Evolutionary conservation across 768 basidiomycete species (phyloP).

Genomic region (Mycena olivaceomarginata): DNA sequence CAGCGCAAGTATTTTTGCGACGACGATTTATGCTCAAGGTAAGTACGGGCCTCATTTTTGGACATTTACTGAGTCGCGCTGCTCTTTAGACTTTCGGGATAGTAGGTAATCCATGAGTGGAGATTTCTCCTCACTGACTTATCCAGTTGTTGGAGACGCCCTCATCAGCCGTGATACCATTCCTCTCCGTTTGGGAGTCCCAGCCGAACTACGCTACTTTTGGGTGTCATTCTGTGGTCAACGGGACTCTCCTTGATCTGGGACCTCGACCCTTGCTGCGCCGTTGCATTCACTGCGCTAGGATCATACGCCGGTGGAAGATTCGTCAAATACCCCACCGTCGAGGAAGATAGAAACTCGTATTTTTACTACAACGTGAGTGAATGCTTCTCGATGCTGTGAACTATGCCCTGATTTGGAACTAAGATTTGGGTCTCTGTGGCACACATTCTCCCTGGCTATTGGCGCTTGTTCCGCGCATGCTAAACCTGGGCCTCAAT

Average conservation of each 20-base stretch:
- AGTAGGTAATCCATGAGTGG: not conserved
- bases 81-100: conserved; percentile 35
- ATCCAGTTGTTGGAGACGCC: conserved; percentile 55
- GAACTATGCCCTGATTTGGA: not conserved
- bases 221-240: conserved; percentile 59
- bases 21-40: conserved; percentile 64
- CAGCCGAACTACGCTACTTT: conserved; percentile 48
- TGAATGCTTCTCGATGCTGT: not conserved
- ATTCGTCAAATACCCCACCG: conserved; percentile 53
- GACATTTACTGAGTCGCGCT: not conserved
- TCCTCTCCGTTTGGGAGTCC: conserved; percentile 62
- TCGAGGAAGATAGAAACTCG: conserved; percentile 56
- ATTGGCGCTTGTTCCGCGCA: conserved; percentile 51
- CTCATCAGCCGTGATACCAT: conserved; percentile 60
- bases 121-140: conserved; percentile 49
- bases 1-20: conserved; percentile 59
- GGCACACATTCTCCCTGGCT: conserved; percentile 57
- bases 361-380: conserved; percentile 62
- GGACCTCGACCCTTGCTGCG: conserved; percentile 52
- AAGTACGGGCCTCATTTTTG: not conserved
- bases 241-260: conserved; percentile 54
- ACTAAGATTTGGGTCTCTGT: conserved; percentile 58
- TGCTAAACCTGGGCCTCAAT: not conserved
- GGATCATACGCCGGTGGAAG: conserved; percentile 54
- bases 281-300: conserved; percentile 50